Conservation (phyloP, 768 basidiomycete genomes). For the Tubosaeta sp. region DNA sequence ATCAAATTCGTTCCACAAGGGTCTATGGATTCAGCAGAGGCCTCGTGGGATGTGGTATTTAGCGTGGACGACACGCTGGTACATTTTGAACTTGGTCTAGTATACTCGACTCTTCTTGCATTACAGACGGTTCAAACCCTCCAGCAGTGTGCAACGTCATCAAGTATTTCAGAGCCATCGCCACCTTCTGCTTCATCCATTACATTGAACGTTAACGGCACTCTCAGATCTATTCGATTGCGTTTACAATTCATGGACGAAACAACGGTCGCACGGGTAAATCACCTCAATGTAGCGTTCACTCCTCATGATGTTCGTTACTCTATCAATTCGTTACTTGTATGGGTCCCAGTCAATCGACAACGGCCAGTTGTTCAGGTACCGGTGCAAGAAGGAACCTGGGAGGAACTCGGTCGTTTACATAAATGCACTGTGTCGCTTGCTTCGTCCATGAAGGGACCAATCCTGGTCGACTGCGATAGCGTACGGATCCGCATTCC, state of each 20-base stretch:
- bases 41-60: constrained; percentile 41
- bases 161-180: constrained; percentile 15
- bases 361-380: constrained; percentile 32
- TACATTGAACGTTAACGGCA: constrained; percentile 27
- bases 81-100: constrained; percentile 57
- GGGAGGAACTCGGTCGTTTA: constrained; percentile 73
- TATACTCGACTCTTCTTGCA: constrained; percentile 69
- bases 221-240: constrained; percentile 46
- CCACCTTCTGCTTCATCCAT: constrained; percentile 14
- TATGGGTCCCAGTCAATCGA: constrained; percentile 53
- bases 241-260: constrained; percentile 46
- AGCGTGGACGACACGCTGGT: constrained; percentile 50
- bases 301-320: constrained; percentile 24
- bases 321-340: constrained; percentile 40
- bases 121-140: constrained; percentile 47
- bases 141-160: constrained; percentile 14
- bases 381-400: constrained; percentile 37
- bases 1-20: constrained; percentile 19
- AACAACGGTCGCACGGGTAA: constrained; percentile 38
- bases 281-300: constrained; percentile 20
- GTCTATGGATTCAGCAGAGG: constrained; percentile 3
- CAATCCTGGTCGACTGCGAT: constrained; percentile 54
- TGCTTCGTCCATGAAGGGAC: constrained; percentile 27
- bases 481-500: constrained; percentile 77
- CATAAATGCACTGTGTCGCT: constrained; percentile 46